Percentiles rank a stretch among this genome's conserved stretches.
phyloP scores from a whole-genome alignment of 2,329 filamentous ascomycete genomes.

The Neofusicoccum cordaticola region DNA sequence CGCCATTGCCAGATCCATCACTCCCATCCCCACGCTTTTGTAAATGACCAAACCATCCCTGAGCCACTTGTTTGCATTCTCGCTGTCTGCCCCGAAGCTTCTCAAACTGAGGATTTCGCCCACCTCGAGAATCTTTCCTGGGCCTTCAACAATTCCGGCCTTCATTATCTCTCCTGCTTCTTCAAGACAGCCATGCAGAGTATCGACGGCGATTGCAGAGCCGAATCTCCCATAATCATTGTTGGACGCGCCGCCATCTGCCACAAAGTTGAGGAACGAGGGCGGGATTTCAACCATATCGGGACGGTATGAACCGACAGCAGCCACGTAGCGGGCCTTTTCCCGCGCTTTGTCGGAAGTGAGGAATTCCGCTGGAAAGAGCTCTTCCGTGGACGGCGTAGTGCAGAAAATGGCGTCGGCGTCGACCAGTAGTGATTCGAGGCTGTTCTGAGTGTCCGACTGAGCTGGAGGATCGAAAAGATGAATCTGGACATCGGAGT shows the following conservation, averaged over 20 bases:
- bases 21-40: slow-evolving; percentile 51
- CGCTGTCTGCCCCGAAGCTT: slow-evolving; percentile 28
- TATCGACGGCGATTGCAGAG: slow-evolving; percentile 26
- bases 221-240: slow-evolving; percentile 41
- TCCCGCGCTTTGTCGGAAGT: not conserved
- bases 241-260: too few relatives aligned
- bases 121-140: slow-evolving; percentile 42
- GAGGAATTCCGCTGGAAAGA: slow-evolving; percentile 42
- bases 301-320: slow-evolving; percentile 29
- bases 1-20: slow-evolving; percentile 50
- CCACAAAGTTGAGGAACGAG: too few relatives aligned
- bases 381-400: slow-evolving; percentile 45
- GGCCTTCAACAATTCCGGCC: slow-evolving; percentile 31
- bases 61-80: too few relatives aligned
- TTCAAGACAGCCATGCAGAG: slow-evolving; percentile 41
- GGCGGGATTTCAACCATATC: slow-evolving; percentile 47
- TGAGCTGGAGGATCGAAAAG: slow-evolving; percentile 21
- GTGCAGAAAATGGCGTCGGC: slow-evolving; percentile 51
- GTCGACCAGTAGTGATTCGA: slow-evolving; percentile 22
- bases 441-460: slow-evolving; percentile 2
- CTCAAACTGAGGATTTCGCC: slow-evolving; percentile 30
- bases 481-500: not conserved
- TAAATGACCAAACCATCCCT: slow-evolving; percentile 30
- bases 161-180: slow-evolving; percentile 43
- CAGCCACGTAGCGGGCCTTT: slow-evolving; percentile 24